phyloP scores from a whole-genome alignment of 805 yeast species.

The Spathaspora sp. region DNA sequence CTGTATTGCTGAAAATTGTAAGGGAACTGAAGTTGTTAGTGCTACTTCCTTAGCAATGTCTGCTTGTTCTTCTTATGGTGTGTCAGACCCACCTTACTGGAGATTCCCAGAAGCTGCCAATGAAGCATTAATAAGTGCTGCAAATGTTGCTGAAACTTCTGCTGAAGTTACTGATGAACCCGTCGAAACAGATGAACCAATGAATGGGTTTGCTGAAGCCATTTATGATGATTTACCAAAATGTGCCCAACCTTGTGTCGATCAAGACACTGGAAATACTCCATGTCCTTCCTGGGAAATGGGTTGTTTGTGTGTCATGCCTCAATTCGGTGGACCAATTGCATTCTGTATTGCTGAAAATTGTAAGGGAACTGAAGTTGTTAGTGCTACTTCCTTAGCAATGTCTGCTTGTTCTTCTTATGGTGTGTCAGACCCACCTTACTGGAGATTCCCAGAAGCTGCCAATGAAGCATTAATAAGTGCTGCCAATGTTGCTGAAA shows the following conservation, averaged over 20 bases:
- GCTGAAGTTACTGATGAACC: conserved; percentile 1
- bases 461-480: conserved; percentile 18
- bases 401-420: conserved; percentile 31
- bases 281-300: conserved; percentile 44
- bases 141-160: conserved; percentile 16
- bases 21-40: conserved; percentile 24
- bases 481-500: conserved; percentile 21
- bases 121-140: conserved; percentile 21
- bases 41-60: conserved; percentile 31
- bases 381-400: conserved; percentile 27
- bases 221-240: conserved; percentile 28
- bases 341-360: conserved; percentile 37
- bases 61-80: conserved; percentile 30
- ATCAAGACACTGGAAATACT: conserved; percentile 30
- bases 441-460: conserved; percentile 24
- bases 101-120: conserved; percentile 18
- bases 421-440: conserved; percentile 23
- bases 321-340: conserved; percentile 27
- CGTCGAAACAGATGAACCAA: conserved; percentile 11
- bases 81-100: conserved; percentile 28
- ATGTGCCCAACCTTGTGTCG: conserved; percentile 36
- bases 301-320: conserved; percentile 43
- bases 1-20: conserved; percentile 37
- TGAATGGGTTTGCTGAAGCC: conserved; percentile 41
- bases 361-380: conserved; percentile 31